Conservation (phyloP, 176 grass and related monocot species). For the Areca catechu region DNA sequence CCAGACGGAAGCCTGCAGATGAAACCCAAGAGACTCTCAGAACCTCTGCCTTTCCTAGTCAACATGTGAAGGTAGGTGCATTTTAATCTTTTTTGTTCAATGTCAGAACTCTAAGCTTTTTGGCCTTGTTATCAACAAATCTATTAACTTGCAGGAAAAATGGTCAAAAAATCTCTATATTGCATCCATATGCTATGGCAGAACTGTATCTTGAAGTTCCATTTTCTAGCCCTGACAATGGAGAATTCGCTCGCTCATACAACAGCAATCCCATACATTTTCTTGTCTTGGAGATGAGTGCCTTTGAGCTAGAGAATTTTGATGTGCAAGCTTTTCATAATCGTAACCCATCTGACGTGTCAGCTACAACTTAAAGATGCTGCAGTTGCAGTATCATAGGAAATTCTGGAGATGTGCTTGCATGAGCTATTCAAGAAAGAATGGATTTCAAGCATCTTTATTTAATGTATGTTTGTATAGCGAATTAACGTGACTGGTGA, state of each 20-base stretch:
- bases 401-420: slow-evolving; percentile 10
- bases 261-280: neutral
- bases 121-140: neutral
- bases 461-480: slow-evolving; percentile 35
- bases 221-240: slow-evolving; percentile 8
- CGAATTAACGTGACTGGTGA: slow-evolving; percentile 12
- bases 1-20: slow-evolving; percentile 76
- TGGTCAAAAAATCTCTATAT: slow-evolving; percentile 87
- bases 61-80: slow-evolving; percentile 76
- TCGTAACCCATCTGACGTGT: neutral
- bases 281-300: slow-evolving; percentile 24
- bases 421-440: slow-evolving; percentile 2
- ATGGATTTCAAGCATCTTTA: neutral
- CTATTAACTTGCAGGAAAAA: slow-evolving; percentile 60
- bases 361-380: slow-evolving; percentile 15
- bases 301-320: slow-evolving; percentile 26
- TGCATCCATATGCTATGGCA: slow-evolving; percentile 90
- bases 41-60: slow-evolving; percentile 91
- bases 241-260: slow-evolving; percentile 19
- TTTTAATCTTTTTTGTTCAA: neutral
- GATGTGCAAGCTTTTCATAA: slow-evolving; percentile 1
- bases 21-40: slow-evolving; percentile 95
- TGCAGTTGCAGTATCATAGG: slow-evolving; percentile 1
- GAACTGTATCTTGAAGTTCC: slow-evolving; percentile 57
- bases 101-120: neutral